Evolutionary conservation across 2,329 filamentous ascomycete genomes (phyloP).

Genomic region (Exophiala spinifera): DNA sequence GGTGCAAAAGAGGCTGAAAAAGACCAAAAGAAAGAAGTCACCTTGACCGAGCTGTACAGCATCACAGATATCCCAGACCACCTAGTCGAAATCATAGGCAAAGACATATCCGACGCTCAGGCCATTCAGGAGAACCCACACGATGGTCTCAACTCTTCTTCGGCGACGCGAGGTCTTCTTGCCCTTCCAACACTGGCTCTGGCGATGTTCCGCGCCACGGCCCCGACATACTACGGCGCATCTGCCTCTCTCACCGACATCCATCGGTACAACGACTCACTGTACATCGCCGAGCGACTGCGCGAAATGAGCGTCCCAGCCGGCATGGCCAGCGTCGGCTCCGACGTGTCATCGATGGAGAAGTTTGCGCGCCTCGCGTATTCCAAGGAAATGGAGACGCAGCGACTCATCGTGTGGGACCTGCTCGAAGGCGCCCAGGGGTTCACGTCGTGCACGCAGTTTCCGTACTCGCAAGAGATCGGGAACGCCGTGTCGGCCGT

Average conservation of each 20-base stretch:
- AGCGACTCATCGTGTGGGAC: conserved; percentile 60
- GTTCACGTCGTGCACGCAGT: conserved; percentile 57
- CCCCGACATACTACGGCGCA: conserved; percentile 45
- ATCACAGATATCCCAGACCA: conserved; percentile 83
- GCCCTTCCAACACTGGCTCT: conserved; percentile 47
- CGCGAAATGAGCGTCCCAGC: conserved; percentile 40
- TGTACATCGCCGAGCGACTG: conserved; percentile 56
- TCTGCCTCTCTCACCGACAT: conserved; percentile 54
- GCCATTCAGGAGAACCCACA: conserved; percentile 37
- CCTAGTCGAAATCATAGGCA: conserved; percentile 51
- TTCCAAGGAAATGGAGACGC: conserved; percentile 62
- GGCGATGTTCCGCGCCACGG: conserved; percentile 51
- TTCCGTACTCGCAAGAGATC: conserved; percentile 59
- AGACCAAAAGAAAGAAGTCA: conserved; percentile 58
- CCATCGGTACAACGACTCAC: conserved; percentile 64
- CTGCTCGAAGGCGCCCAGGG: conserved; percentile 62
- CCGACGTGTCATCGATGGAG: conserved; percentile 56
- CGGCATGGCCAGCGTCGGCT: conserved; percentile 41
- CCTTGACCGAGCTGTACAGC: conserved; percentile 79
- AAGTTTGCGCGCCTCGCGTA: conserved; percentile 61
- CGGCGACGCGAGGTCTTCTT: conserved; percentile 41
- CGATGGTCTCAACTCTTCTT: conserved; percentile 36
- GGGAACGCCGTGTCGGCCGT: conserved; percentile 58
- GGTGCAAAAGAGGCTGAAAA: conserved; percentile 3
- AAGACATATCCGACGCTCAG: conserved; percentile 43